Evolutionary conservation across 2,329 filamentous ascomycete species (phyloP).

Genomic region (Alternaria sp.): DNA sequence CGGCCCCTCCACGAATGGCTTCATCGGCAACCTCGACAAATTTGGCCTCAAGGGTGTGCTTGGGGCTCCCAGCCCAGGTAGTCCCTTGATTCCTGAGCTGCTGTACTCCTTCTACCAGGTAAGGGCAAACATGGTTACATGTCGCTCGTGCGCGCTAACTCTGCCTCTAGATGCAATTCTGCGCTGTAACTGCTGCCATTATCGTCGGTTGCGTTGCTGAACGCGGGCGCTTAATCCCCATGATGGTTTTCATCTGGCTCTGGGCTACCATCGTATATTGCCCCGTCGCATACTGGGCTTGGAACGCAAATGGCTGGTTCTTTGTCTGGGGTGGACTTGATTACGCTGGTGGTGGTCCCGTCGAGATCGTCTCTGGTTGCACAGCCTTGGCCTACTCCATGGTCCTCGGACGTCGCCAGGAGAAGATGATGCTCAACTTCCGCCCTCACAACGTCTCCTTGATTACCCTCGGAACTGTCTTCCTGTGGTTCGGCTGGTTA

Average conservation of each 20-base stretch:
- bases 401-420: slow-evolving; percentile 94
- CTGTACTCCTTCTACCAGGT: slow-evolving; percentile 95
- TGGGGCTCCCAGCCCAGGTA: slow-evolving; percentile 84
- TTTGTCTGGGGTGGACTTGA: slow-evolving; percentile 91
- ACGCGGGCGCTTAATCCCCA: slow-evolving; percentile 88
- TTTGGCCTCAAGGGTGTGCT: slow-evolving; percentile 89
- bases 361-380: slow-evolving; percentile 95
- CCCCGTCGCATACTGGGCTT: slow-evolving; percentile 94
- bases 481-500: slow-evolving; percentile 99
- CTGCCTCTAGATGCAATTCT: slow-evolving; percentile 85
- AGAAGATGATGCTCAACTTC: slow-evolving; percentile 99
- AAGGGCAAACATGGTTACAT: slow-evolving; percentile 41
- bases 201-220: slow-evolving; percentile 92
- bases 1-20: slow-evolving; percentile 82
- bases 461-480: slow-evolving; percentile 91
- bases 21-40: slow-evolving; percentile 88
- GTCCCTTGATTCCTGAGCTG: slow-evolving; percentile 85
- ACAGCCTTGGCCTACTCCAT: slow-evolving; percentile 94
- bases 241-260: slow-evolving; percentile 94
- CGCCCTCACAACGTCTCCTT: slow-evolving; percentile 98
- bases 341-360: slow-evolving; percentile 94
- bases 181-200: slow-evolving; percentile 88
- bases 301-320: slow-evolving; percentile 94
- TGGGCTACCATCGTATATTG: slow-evolving; percentile 99
- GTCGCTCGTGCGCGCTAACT: slow-evolving; percentile 23